Evolutionary conservation across 306 rosid genomes (phyloP).

Genomic region (Prosopis cineraria): DNA sequence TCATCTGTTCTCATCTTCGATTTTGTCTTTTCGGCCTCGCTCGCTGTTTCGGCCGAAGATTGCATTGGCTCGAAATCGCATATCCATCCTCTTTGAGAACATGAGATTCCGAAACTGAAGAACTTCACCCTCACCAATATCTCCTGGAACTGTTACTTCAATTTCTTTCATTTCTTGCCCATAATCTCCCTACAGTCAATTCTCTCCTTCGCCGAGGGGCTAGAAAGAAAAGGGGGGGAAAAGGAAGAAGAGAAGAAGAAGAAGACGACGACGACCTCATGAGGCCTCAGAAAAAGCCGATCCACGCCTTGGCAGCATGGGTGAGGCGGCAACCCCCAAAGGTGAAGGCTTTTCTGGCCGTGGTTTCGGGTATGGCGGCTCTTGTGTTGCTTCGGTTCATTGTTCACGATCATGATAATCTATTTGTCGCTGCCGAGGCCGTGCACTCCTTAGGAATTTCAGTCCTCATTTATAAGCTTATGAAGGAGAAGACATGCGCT

Average conservation of each 20-base stretch:
- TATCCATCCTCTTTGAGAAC: background rate
- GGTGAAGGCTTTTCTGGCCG: constrained; percentile 92
- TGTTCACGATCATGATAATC: constrained; percentile 96
- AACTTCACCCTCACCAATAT: background rate
- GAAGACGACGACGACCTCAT: constrained; percentile 6
- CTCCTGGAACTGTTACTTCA: background rate
- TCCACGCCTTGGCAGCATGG: constrained; percentile 76
- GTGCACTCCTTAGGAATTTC: constrained; percentile 90
- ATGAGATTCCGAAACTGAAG: background rate
- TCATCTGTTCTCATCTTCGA: constrained; percentile 22
- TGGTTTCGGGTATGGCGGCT: constrained; percentile 90
- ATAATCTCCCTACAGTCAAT: background rate
- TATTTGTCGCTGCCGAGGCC: constrained; percentile 93
- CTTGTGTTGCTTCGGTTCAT: constrained; percentile 84
- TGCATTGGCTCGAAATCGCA: background rate
- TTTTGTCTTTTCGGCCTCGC: background rate
- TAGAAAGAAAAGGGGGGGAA: background rate
- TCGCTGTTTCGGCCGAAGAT: background rate
- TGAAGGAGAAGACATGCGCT: constrained; percentile 94
- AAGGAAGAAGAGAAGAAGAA: too few species aligned
- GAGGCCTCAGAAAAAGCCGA: constrained; percentile 74
- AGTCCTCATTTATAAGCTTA: constrained; percentile 93
- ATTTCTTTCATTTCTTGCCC: background rate
- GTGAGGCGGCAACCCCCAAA: constrained; percentile 88
- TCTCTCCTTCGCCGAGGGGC: background rate